Percentiles rank a stretch among this genome's conserved stretches.
phyloP scores from a whole-genome alignment of 1,139 yeast genomes.

The Yamadazyma triangularis region DNA sequence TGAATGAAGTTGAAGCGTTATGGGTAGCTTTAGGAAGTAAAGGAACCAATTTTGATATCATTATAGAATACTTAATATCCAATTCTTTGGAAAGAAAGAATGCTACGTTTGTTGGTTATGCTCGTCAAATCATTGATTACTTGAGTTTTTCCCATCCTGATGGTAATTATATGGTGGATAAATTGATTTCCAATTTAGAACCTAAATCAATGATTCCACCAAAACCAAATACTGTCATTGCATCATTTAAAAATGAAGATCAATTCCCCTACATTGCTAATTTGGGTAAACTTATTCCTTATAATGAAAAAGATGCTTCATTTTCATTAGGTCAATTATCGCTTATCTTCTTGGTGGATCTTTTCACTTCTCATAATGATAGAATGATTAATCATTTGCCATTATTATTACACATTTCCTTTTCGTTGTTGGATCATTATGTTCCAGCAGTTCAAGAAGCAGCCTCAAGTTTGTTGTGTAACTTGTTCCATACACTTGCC shows the following conservation, averaged over 20 bases:
- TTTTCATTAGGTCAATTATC: constrained; percentile 89
- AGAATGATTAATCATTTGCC: constrained; percentile 58
- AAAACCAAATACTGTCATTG: constrained; percentile 19
- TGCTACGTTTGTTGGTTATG: constrained; percentile 69
- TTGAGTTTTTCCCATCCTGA: constrained; percentile 59
- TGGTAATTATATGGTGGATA: constrained; percentile 54
- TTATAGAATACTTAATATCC: constrained; percentile 64
- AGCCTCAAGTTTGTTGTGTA: constrained; percentile 71
- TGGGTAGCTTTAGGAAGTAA: constrained; percentile 90
- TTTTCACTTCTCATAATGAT: constrained; percentile 59
- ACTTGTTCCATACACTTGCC: constrained; percentile 64
- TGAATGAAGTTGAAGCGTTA: constrained; percentile 84
- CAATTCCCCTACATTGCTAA: constrained; percentile 73
- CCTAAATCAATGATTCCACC: constrained; percentile 89
- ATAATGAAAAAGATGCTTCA: constrained; percentile 65
- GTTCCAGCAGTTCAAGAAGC: constrained; percentile 78
- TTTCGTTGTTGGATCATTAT: constrained; percentile 85
- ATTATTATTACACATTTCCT: constrained; percentile 73
- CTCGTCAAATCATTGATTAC: constrained; percentile 78
- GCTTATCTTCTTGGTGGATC: constrained; percentile 76
- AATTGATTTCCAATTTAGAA: constrained; percentile 62
- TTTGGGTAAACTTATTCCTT: constrained; percentile 52
- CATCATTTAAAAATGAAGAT: constrained; percentile 8
- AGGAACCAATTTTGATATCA: constrained; percentile 64
- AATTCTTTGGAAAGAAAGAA: constrained; percentile 70